A percentile compares a stretch with the other conserved stretches of the same genome.
Conservation (phyloP, 2,329 filamentous ascomycete genomes). For the Penicillium freii region DNA sequence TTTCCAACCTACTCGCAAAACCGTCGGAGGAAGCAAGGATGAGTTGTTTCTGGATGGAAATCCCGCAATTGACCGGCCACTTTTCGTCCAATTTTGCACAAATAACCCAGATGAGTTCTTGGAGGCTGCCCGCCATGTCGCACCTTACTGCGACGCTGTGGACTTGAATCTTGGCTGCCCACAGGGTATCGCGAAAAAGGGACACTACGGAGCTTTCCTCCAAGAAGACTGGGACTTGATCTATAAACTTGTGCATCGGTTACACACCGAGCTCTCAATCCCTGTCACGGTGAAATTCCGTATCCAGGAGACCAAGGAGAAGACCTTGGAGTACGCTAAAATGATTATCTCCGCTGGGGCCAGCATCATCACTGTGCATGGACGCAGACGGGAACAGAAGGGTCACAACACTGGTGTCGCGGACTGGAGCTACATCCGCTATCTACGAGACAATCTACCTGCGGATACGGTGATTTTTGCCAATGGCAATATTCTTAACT, state of each 20-base stretch:
- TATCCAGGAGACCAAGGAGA: slow-evolving; percentile 80
- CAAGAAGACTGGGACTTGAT: slow-evolving; percentile 90
- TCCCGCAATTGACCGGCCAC: slow-evolving; percentile 75
- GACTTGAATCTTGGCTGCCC: slow-evolving; percentile 95
- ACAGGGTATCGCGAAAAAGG: slow-evolving; percentile 87
- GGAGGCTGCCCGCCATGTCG: slow-evolving; percentile 70
- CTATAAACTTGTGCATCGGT: slow-evolving; percentile 74
- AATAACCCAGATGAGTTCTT: slow-evolving; percentile 50
- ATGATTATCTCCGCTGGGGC: slow-evolving; percentile 85
- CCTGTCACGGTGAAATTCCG: slow-evolving; percentile 95
- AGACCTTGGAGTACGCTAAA: slow-evolving; percentile 82
- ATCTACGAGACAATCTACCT: slow-evolving; percentile 78
- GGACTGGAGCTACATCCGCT: slow-evolving; percentile 83
- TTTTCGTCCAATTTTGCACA: slow-evolving; percentile 92
- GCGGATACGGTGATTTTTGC: slow-evolving; percentile 90
- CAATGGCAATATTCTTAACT: slow-evolving; percentile 87
- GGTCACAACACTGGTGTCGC: slow-evolving; percentile 91
- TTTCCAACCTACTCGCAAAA: slow-evolving; percentile 66
- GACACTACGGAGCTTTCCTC: slow-evolving; percentile 89
- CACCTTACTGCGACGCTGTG: slow-evolving; percentile 88
- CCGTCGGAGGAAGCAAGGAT: slow-evolving; percentile 28
- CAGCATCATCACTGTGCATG: slow-evolving; percentile 91
- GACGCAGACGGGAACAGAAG: slow-evolving; percentile 85
- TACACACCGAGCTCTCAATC: slow-evolving; percentile 73
- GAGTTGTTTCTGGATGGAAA: slow-evolving; percentile 77